phyloP scores from a whole-genome alignment of 805 yeast genomes.

The Myxozyma monticola region DNA sequence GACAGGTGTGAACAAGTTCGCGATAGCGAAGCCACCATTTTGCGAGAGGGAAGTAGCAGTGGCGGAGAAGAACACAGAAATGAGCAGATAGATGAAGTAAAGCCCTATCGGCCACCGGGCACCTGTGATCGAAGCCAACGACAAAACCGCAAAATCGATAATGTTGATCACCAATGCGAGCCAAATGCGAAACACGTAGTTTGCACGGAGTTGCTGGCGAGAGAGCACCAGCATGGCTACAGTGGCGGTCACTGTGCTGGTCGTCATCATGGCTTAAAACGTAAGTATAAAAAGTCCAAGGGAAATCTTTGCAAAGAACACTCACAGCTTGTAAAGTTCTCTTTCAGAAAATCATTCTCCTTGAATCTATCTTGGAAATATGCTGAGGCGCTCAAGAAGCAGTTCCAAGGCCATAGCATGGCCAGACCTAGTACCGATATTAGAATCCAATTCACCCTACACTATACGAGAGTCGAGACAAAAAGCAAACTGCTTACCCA shows the following conservation, averaged over 20 bases:
- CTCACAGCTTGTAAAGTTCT: conserved; percentile 50
- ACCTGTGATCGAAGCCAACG: conserved; percentile 29
- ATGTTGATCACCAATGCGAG: conserved; percentile 23
- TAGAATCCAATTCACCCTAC: neutral
- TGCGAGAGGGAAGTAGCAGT: conserved; percentile 81
- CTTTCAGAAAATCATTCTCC: conserved; percentile 39
- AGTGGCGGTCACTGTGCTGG: conserved; percentile 41
- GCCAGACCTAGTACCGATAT: conserved; percentile 24
- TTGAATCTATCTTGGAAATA: conserved; percentile 68
- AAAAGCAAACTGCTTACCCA: conserved; percentile 6
- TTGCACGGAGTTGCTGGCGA: conserved; percentile 21
- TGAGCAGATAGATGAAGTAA: conserved; percentile 55
- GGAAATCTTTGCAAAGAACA: conserved; percentile 13
- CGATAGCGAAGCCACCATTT: conserved; percentile 87
- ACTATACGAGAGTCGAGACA: neutral
- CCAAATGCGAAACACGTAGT: conserved; percentile 27
- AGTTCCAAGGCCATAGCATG: conserved; percentile 93
- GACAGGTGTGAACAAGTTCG: conserved; percentile 69
- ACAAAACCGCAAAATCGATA: conserved; percentile 21
- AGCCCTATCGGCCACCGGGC: conserved; percentile 17
- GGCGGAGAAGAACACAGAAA: conserved; percentile 51
- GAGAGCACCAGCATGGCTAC: conserved; percentile 24
- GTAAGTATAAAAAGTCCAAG: too few species aligned
- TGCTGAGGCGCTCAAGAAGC: conserved; percentile 80
- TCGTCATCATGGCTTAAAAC: conserved; percentile 22